phyloP scores from a whole-genome alignment of 345 rosid species.

The Balakata baccata region DNA sequence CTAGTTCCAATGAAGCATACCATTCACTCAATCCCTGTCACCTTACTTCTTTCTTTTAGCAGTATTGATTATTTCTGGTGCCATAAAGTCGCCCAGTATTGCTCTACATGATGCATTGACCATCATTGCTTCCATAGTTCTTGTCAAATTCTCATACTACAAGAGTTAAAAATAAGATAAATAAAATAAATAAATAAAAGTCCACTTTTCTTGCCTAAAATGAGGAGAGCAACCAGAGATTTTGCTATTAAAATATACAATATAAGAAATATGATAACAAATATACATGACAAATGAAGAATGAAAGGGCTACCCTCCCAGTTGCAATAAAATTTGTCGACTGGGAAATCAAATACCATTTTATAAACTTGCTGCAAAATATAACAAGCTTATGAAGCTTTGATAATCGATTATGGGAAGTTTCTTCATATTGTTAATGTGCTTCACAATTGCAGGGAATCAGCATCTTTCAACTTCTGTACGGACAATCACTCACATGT shows the following conservation, averaged over 20 bases:
- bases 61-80: not conserved
- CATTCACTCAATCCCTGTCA: not conserved
- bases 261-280: not conserved
- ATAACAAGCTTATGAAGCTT: no score
- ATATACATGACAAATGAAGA: not conserved
- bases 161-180: not conserved
- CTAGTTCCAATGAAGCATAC: not conserved
- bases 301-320: not conserved
- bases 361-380: no score
- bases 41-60: not conserved
- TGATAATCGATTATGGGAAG: no score
- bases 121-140: not conserved
- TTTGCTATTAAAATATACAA: not conserved
- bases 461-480: no score
- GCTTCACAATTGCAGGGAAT: no score
- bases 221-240: not conserved
- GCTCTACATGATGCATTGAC: not conserved
- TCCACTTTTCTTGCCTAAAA: not conserved
- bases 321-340: not conserved
- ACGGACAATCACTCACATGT: no score
- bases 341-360: no score
- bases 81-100: not conserved
- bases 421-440: no score
- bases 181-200: not conserved
- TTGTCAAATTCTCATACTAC: slow-evolving; percentile 16